Percentiles rank a stretch among this genome's conserved stretches.
Evolutionary conservation across 2,329 filamentous ascomycete genomes (phyloP).

Genomic region (Aureobasidium sp.): DNA sequence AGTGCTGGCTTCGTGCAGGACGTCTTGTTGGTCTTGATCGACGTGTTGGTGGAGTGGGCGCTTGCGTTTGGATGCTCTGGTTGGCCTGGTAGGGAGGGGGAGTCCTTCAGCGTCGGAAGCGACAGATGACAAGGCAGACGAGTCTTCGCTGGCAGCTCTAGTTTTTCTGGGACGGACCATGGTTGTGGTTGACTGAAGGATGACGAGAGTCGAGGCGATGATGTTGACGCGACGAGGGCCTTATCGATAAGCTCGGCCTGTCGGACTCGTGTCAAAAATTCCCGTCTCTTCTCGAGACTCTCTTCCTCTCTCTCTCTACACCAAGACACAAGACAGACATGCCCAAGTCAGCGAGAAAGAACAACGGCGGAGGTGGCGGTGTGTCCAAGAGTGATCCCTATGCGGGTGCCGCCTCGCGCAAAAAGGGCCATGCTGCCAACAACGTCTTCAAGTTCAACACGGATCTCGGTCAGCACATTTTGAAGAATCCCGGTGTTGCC

Average conservation of each 20-base stretch:
- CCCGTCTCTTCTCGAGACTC: not conserved
- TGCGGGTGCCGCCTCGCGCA: conserved; percentile 35
- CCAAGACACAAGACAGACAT: conserved; percentile 28
- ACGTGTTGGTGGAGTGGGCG: conserved; percentile 7
- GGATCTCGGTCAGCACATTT: conserved; percentile 80
- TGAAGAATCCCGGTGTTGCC: conserved; percentile 84
- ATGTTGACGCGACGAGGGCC: no score
- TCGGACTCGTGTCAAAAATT: conserved; percentile 14
- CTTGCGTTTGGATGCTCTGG: conserved; percentile 13
- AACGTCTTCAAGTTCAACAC: conserved; percentile 98
- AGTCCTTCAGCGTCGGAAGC: not conserved
- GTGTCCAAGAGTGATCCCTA: conserved; percentile 38
- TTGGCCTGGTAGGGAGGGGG: not conserved
- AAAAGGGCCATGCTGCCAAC: conserved; percentile 49
- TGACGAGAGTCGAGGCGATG: conserved; percentile 6
- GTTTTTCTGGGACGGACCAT: conserved; percentile 13
- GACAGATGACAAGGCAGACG: conserved; percentile 14
- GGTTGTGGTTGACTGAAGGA: not conserved
- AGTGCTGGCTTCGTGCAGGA: conserved; percentile 14
- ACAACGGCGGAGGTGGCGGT: conserved; percentile 31
- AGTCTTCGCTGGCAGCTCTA: conserved; percentile 9
- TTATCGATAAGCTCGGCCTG: conserved; percentile 20
- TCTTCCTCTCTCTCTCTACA: conserved; percentile 10
- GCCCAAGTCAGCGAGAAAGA: conserved; percentile 37
- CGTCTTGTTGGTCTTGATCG: conserved; percentile 15